Evolutionary conservation across 192 early-diverging fungal genomes (phyloP), one percentile per base, ranked within the genome.

Genomic region (Fimicolochytrium jonesii): DNA sequence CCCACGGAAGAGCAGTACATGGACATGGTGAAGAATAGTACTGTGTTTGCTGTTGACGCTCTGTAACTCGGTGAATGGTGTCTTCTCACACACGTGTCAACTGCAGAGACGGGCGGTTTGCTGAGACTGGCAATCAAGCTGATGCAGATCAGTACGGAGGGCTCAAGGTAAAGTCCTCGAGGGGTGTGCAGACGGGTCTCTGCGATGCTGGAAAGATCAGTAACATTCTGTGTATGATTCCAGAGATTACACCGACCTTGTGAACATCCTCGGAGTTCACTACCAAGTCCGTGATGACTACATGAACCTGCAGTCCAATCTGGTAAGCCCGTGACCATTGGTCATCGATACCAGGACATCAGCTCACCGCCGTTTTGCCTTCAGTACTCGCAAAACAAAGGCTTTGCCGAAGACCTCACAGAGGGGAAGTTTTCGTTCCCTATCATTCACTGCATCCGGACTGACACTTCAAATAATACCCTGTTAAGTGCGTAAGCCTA

Each of bases 351-450:
- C 4, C 43, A 22, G 23, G 7, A 39, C 45, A 39, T 39, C 9
- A 39, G 7, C 37, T 7, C 37, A 39, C 17, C 45, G 22, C 22
- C 13, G 37, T 34, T 69, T 59, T 11, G 59, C 37, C 25, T 48
- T 1, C 64, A 92, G 82, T 99, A 95, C 64, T 77, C 87, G 5
- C 86, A 91, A 48, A 92, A 91, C 70, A 99, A 99, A 72, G 97
- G 97, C 25, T 99, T 90, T 69, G 95, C 94, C 63, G 97, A 99
- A 75, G 97, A 99, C 66, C 72, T 99, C 42, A 95, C 93, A 0
- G 97, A 99, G 77, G 97, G 97, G 68, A 99, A 99, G 78, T 99
- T 96, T 70, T 95, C 92, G 11, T 99, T 90, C 71, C 90, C 91
- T 15, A 84, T 98, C 58, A 89, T 94, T 29, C 92, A 94, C 56